Base-by-base conservation (phyloP, 1,139 yeast species). In the Kodamaea sp. region DNA sequence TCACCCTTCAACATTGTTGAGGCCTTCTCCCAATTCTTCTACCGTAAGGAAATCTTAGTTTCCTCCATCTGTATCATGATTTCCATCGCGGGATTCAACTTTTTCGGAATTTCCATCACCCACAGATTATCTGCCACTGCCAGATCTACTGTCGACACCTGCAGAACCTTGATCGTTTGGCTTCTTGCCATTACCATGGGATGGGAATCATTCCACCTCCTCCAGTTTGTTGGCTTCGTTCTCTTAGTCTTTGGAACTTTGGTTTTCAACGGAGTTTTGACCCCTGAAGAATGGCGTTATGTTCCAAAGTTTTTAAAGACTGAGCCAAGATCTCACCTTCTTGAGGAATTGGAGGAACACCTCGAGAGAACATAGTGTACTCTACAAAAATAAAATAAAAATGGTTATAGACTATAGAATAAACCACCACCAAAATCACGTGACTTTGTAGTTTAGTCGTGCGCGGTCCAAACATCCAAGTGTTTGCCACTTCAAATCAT, bases 131-230 rank as follows among this genome's bases (percentile, higher is more conserved):
- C 85, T 34, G 95, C 95, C 22, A 85, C 95, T 0, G 73, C 92
- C 3, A 70, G 95, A 51, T 79, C 89, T 13, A 86, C 95, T 2
- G 76, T 86, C 29, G 95, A 86, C 51, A 81, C 90, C 0, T 81
- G 86, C 43, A 71, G 95, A 48, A 85, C 95, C 0, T 61, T 84
- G 26, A 62, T 83, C 25, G 90, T 86, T 14, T 86, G 95, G 95
- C 33, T 80, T 1, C 72, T 83, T n/a, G 87, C 94, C 0, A 62
- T 85, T 37, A 35, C 61, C n/a, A 55, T 85, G 48, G 94, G 94
- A 3, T 86, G 95, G 95, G 95, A 86, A 58, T 49, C 67, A 1
- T 85, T 84, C 61, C 69, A 71, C 22, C 54, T 65, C 24, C 58
- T 82, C 41, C 95, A 86, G 55, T 61, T 80, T 21, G 29, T 73